Percentiles rank a stretch among this genome's conserved stretches.
Conservation (phyloP, 2,329 filamentous ascomycete genomes). For the Fusarium nisikadoi region DNA sequence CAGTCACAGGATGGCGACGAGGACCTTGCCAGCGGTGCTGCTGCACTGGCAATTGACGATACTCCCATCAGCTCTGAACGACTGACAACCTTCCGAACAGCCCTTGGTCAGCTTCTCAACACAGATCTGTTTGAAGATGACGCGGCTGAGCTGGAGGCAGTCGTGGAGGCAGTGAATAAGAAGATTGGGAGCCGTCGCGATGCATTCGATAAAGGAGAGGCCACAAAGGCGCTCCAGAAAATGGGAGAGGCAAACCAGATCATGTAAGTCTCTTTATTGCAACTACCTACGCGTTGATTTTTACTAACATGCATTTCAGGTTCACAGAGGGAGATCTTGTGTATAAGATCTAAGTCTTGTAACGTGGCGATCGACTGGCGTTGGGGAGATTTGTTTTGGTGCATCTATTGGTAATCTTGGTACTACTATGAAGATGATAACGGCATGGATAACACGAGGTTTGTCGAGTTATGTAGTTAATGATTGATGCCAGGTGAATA, state of each 20-base stretch:
- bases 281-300: not conserved
- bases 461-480: conserved; percentile 8
- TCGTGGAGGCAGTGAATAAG: conserved; percentile 83
- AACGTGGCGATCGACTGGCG: conserved; percentile 11
- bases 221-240: conserved; percentile 77
- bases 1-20: conserved; percentile 57
- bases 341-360: conserved; percentile 70
- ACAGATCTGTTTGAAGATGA: conserved; percentile 89
- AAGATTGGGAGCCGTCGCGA: conserved; percentile 67
- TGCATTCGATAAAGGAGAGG: conserved; percentile 77
- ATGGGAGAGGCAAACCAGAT: conserved; percentile 89
- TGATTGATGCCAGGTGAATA: conserved; percentile 16
- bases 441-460: not conserved
- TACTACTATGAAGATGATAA: conserved; percentile 11
- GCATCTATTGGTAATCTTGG: not conserved
- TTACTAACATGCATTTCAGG: conserved; percentile 52
- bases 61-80: conserved; percentile 69
- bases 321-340: conserved; percentile 72
- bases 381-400: conserved; percentile 5
- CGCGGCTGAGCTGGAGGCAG: conserved; percentile 76
- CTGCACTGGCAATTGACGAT: conserved; percentile 56
- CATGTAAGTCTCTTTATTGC: conserved; percentile 73
- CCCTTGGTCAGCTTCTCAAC: conserved; percentile 85
- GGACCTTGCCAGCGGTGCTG: conserved; percentile 54
- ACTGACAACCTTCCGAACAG: conserved; percentile 78